Conservation (phyloP, 768 basidiomycete genomes). For the Hirschioporus abietinus region DNA sequence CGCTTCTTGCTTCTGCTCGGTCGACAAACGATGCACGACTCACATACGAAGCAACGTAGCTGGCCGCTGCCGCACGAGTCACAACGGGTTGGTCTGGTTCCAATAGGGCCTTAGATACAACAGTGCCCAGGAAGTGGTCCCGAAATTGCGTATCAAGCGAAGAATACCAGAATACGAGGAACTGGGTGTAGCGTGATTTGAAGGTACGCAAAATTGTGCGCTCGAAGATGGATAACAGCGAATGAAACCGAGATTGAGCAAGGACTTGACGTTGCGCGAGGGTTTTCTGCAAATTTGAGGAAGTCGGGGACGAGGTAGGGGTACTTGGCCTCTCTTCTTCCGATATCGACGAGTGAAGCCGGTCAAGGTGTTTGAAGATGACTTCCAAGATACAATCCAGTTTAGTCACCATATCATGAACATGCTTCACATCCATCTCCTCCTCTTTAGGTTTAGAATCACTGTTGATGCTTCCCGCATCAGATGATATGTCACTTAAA, state of each 20-base stretch:
- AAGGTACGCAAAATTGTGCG: constrained; percentile 91
- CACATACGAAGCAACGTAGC: constrained; percentile 90
- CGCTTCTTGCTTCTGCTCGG: constrained; percentile 61
- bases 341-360: constrained; percentile 29
- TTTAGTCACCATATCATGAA: constrained; percentile 87
- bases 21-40: constrained; percentile 86
- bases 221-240: constrained; percentile 90
- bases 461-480: constrained; percentile 47
- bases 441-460: constrained; percentile 28
- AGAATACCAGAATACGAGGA: constrained; percentile 92
- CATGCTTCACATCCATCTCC: constrained; percentile 53
- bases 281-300: constrained; percentile 17
- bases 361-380: constrained; percentile 80
- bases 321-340: constrained; percentile 14
- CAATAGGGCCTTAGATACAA: constrained; percentile 87
- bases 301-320: constrained; percentile 24
- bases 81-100: constrained; percentile 51
- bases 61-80: constrained; percentile 87
- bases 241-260: constrained; percentile 68
- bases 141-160: constrained; percentile 86
- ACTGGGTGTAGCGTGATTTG: constrained; percentile 96
- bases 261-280: constrained; percentile 20
- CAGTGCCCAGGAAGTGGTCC: constrained; percentile 90
- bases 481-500: constrained; percentile 75
- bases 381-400: constrained; percentile 84